Evolutionary conservation across 139 green algal genomes (phyloP), one percentile per base, ranked within the genome.

Genomic region (Penium margaritaceum): DNA sequence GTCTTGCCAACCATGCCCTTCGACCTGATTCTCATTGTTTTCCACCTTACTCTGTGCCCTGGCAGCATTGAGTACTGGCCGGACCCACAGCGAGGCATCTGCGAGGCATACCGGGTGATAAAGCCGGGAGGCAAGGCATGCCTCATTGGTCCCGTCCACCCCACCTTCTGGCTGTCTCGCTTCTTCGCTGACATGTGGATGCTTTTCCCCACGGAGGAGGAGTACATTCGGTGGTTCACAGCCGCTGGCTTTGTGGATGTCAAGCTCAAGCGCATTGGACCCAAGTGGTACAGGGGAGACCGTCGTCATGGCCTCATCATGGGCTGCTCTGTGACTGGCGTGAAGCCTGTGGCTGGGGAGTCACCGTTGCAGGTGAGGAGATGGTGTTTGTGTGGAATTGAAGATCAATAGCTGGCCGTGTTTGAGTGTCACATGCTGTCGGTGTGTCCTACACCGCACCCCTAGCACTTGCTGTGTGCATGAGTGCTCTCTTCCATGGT

Each of bases 201-300:
- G 92, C 86, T 97, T 0, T 97, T 97, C 85, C 92, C 92, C 47
- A 96, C 83, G 3, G 92, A 97, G 82, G 76, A 90, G 35, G 92
- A 97, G 83, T 97, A 97, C 88, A 91, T 95, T 12, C 78, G 92
- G 75, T 97, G 92, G 92, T 97, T 95, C 80, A 95, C 84, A 30
- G 90, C 88, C 66, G 91, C 89, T 9, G 92, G 92, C 0, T 97
- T 97, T 62, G 66, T 44, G 3, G 90, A 97, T 75, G 84, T 97
- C 7, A 84, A 95, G 83, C 86, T 97, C 37, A 94, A 88, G 61
- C 85, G 92, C 58, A 97, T 97, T 57, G 92, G 92, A 1, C 92
- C 92, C 37, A 90, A 81, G 38, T 97, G 92, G 92, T 97, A 97
- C 85, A 82, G 92, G n/a, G 92, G 92, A 1, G 90, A 95, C 62